These are phyloP conservation scores for Boletales sp. DNA, from an alignment of 768 basidiomycete genomes.

Conservation along the genomic window DNA sequence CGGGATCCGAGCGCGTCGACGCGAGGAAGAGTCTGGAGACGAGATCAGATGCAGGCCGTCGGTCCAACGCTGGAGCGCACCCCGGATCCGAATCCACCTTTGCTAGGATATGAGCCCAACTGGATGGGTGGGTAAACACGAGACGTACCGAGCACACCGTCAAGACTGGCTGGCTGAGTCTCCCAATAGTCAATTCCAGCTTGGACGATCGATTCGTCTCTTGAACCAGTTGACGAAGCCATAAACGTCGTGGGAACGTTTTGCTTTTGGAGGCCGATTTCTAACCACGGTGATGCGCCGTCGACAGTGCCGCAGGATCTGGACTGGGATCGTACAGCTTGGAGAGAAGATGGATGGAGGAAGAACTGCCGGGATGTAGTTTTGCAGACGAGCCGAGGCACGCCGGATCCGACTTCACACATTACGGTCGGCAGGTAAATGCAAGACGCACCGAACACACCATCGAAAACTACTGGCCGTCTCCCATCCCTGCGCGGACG, in stretches of 20 bases:
- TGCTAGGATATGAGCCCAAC: conserved; percentile 15
- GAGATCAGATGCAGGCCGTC: not conserved
- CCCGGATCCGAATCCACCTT: conserved; percentile 56
- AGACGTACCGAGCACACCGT: conserved; percentile 78
- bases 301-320: too few species aligned
- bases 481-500: too few species aligned
- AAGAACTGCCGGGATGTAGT: too few species aligned
- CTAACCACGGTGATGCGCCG: too few species aligned
- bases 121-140: not conserved
- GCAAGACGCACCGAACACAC: too few species aligned
- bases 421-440: too few species aligned
- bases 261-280: not conserved
- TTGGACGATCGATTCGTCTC: conserved; percentile 52
- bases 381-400: too few species aligned
- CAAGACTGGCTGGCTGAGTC: conserved; percentile 71
- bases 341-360: too few species aligned
- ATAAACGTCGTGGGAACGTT: conserved; percentile 9
- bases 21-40: conserved; percentile 72
- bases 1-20: conserved; percentile 89
- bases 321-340: too few species aligned
- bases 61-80: conserved; percentile 24
- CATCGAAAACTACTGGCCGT: too few species aligned
- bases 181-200: conserved; percentile 88
- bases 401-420: too few species aligned
- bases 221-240: conserved; percentile 16